Evolutionary conservation across 495 filamentous ascomycete genomes (phyloP).

Genomic region (Aspergillus heteromorphus): DNA sequence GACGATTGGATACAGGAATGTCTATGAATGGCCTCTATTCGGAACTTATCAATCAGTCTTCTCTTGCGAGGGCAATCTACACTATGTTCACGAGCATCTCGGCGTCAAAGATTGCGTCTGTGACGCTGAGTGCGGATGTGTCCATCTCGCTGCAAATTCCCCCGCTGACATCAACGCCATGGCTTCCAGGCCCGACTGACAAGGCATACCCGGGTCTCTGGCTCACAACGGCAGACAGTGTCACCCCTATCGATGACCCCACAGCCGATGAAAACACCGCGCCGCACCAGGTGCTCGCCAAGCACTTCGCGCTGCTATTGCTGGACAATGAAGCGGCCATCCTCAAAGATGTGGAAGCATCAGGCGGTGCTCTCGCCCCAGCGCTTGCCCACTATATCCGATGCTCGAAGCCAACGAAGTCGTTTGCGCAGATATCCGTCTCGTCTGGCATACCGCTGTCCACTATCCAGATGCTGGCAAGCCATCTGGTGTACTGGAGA

Average conservation of each 20-base stretch:
- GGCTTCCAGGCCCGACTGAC: conserved; percentile 62
- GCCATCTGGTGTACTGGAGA: conserved; percentile 92
- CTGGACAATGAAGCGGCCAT: conserved; percentile 80
- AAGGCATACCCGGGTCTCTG: conserved; percentile 66
- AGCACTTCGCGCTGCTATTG: conserved; percentile 80
- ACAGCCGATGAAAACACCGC: conserved; percentile 48
- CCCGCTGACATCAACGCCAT: conserved; percentile 66
- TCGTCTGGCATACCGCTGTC: conserved; percentile 64
- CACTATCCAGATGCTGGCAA: conserved; percentile 77
- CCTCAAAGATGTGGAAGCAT: conserved; percentile 73
- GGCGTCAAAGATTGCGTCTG: conserved; percentile 72
- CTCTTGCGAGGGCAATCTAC: conserved; percentile 77
- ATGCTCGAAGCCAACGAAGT: conserved; percentile 76
- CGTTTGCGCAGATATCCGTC: conserved; percentile 74
- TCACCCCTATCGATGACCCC: conserved; percentile 58
- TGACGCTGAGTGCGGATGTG: conserved; percentile 52
- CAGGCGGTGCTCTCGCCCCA: conserved; percentile 63
- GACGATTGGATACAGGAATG: conserved; percentile 23
- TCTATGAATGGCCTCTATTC: conserved; percentile 39
- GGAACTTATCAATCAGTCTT: conserved; percentile 66
- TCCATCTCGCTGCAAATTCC: conserved; percentile 85
- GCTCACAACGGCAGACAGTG: conserved; percentile 78
- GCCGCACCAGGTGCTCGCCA: conserved; percentile 58
- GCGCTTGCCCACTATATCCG: conserved; percentile 79
- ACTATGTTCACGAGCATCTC: conserved; percentile 77